Base-by-base conservation (phyloP, 495 filamentous ascomycete genomes). In the Zalerion maritima region DNA sequence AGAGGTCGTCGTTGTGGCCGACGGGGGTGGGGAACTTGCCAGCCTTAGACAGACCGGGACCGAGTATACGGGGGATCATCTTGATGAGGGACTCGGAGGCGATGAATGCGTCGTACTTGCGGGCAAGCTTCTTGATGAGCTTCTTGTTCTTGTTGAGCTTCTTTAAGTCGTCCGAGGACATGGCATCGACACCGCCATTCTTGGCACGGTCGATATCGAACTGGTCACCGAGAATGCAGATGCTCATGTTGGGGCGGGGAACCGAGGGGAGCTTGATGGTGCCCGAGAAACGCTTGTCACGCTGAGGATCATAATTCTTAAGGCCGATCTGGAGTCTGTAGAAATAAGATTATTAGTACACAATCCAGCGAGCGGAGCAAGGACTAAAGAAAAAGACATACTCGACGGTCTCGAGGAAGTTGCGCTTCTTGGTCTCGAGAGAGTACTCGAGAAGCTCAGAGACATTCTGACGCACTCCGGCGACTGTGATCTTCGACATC, bases 91-190 rank as follows among this genome's bases (percentile, higher is more conserved):
- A 62, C 50, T 97, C 89, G 54, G 86, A 94, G 53, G 89, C 78
- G 52, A 97, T 62, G 67, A 97, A 97, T 43, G 86, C 87, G 67
- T 97, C 91, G 75, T 97, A 96, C 70, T 96, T 96, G 70, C 85
- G 83, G 41, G 89, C 91, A 38, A 97, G 81, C 76, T 96, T 97
- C 81, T 97, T 97, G 78, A 97, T 94, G 47, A 97, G 75, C 76
- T 97, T 97, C 78, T 97, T 97, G 81, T 97, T 97, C 81, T 96
- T 97, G 76, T 97, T 97, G 42, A 97, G 80, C 78, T 97, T 97
- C 80, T 96, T 96, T 60, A 97, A 65, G 62, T 97, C 89, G 48
- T 97, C 89, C 38, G 80, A 62, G 52, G 81, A 89, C 86, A 96
- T 96, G 62, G 86, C 84, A 46, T 97, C 89, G 43, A 94, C 71